Evolutionary conservation across 352 stramenopile species (phyloP).

Genomic region (Phytophthora chlamydospora): DNA sequence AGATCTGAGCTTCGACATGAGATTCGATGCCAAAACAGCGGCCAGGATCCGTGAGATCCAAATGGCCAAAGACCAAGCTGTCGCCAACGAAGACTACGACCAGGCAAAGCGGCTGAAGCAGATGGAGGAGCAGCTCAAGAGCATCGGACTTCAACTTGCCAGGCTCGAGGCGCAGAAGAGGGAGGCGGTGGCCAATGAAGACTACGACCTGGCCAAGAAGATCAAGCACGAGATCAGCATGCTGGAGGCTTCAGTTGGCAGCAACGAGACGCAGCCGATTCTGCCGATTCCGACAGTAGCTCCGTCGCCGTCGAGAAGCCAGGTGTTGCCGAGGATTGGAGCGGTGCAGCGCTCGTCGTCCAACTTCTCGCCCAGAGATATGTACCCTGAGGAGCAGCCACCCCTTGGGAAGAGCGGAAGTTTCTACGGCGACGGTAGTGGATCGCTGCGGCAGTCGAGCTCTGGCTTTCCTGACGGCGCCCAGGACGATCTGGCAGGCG

Average conservation of each 20-base stretch:
- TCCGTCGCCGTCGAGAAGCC: constrained; percentile 36
- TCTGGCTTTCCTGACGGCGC: constrained; percentile 14
- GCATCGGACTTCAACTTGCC: constrained; percentile 85
- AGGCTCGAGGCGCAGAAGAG: constrained; percentile 88
- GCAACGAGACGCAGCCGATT: constrained; percentile 71
- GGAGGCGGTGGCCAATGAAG: constrained; percentile 89
- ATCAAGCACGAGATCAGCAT: constrained; percentile 89
- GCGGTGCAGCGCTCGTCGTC: constrained; percentile 43
- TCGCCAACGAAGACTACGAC: constrained; percentile 92
- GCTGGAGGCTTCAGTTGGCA: constrained; percentile 66
- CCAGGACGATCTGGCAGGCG: constrained; percentile 30
- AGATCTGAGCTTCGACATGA: constrained; percentile 85
- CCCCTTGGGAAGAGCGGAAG: constrained; percentile 23
- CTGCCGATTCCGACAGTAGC: constrained; percentile 35
- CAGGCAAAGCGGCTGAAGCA: constrained; percentile 84
- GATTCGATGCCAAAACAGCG: constrained; percentile 91
- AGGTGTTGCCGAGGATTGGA: constrained; percentile 53
- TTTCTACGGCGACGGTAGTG: constrained; percentile 14
- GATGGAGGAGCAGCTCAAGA: constrained; percentile 92
- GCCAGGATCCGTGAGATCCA: constrained; percentile 90
- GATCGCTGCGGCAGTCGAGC: constrained; percentile 21
- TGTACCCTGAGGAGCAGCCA: constrained; percentile 60
- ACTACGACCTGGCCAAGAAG: constrained; percentile 92
- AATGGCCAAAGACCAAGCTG: constrained; percentile 80
- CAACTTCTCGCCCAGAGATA: constrained; percentile 67